A percentile compares a stretch with the other conserved stretches of the same genome.
These are phyloP conservation scores for Fusarium clavum DNA, from an alignment of 2,329 filamentous ascomycete genomes.

Conservation along the genomic window DNA sequence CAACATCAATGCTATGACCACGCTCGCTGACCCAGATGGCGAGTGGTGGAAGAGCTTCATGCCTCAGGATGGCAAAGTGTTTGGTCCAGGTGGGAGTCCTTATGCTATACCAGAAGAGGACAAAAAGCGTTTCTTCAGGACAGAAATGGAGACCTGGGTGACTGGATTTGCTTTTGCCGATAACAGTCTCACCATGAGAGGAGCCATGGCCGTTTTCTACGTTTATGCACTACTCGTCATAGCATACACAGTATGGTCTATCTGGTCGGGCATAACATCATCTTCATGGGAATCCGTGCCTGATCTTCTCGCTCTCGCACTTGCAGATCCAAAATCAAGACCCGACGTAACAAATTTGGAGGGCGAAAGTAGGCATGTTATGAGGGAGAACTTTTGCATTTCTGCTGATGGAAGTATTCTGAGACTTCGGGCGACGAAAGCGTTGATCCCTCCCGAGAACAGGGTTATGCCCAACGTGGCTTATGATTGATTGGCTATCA, in stretches of 20 bases:
- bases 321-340: background rate
- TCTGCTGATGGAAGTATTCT: background rate
- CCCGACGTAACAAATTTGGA: fast-evolving
- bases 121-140: conserved; percentile 1
- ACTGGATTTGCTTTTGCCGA: conserved; percentile 36
- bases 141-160: conserved; percentile 39
- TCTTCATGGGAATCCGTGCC: conserved; percentile 25
- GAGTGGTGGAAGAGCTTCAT: conserved; percentile 41
- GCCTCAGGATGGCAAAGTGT: conserved; percentile 28
- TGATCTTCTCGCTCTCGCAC: conserved; percentile 13
- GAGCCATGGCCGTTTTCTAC: conserved; percentile 20
- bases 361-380: background rate
- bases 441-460: background rate
- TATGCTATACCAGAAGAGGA: conserved; percentile 25
- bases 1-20: conserved; percentile 12
- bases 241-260: conserved; percentile 9
- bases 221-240: conserved; percentile 13
- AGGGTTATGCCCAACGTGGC: conserved; percentile 5
- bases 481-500: background rate
- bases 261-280: conserved; percentile 15
- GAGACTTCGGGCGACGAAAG: background rate
- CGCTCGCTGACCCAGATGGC: conserved; percentile 9
- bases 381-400: conserved; percentile 16
- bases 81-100: conserved; percentile 32
- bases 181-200: conserved; percentile 18